Evolutionary conservation across 306 rosid species (phyloP), one percentile per base, ranked within the genome.

Genomic region (barrel medic (Medicago truncatula)): DNA sequence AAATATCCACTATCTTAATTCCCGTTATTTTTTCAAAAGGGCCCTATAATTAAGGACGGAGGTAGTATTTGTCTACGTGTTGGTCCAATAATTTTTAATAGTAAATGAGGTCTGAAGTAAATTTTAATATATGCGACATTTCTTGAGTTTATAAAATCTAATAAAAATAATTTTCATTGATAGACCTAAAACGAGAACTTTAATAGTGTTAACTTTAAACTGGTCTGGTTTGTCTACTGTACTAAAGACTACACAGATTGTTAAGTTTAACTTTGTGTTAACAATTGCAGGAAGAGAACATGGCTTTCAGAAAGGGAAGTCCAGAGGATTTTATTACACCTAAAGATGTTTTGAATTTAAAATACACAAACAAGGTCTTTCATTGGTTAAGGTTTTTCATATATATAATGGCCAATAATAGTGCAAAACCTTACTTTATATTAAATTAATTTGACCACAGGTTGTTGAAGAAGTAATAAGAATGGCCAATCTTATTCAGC

Each of bases 221-320:
- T 2, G 23, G 23, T 21, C 23, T 21, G 23, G 2, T 21, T 21
- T 21, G 23, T 21, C 23, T 28, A 28, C 34, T 1, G 3, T 28
- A 28, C 3, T 28, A 28, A 28, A 0, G 34, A 28, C 34, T 4
- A 4, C 34, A 28, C 34, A 28, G 3, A 28, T 28, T 50, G 21
- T 50, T 50, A 50, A 15, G 20, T 50, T 50, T 50, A 50, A 50
- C 21, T 50, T 50, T 71, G 52, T 56, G 16, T 31, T 9, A 17
- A 23, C 34, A 57, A 53, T 63, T 47, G 25, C 80, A 80, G 84
- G 86, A 78, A 62, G 89, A 87, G 79, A 85, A 85, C 79, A 64
- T 72, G 80, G 60, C 14, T 39, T 8, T 83, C 9, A 74, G 16
- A 13, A 28, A 21, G 75, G 75, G 20, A 31, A 76, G 28, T 17